Percentiles rank a stretch among this genome's conserved stretches.
These are phyloP conservation scores for Clarireedia sp. DNA, from an alignment of 2,329 filamentous ascomycete genomes.

Conservation along the genomic window DNA sequence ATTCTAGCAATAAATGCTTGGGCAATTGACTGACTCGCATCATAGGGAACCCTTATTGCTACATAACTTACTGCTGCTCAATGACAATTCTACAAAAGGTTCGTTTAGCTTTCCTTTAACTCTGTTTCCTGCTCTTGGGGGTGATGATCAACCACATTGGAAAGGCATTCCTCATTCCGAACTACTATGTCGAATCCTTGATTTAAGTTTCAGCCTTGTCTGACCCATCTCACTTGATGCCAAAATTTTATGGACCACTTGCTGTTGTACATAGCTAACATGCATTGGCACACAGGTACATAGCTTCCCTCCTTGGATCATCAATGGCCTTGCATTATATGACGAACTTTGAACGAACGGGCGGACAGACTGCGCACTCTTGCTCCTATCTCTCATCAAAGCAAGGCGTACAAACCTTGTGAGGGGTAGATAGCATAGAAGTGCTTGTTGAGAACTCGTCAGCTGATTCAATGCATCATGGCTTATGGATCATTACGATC, in stretches of 20 bases:
- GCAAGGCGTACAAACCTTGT: conserved; percentile 35
- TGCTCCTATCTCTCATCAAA: conserved; percentile 30
- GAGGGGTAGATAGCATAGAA: conserved; percentile 28
- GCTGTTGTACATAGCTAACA: conserved; percentile 7
- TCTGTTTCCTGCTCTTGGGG: conserved; percentile 14
- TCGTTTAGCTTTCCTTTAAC: conserved; percentile 17
- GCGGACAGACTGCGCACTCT: conserved; percentile 36
- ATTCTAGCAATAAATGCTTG: not conserved
- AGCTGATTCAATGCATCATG: conserved; percentile 31
- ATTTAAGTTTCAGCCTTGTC: conserved; percentile 39
- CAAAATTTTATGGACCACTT: not conserved
- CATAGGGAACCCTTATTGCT: not conserved
- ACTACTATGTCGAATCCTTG: conserved; percentile 33
- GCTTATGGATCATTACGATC: conserved; percentile 13
- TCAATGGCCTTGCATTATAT: conserved; percentile 24
- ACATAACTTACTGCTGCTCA: not conserved
- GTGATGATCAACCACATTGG: conserved; percentile 31
- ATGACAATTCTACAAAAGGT: conserved; percentile 21
- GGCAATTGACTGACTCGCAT: not conserved
- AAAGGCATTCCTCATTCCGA: conserved; percentile 33
- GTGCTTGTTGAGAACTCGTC: conserved; percentile 38
- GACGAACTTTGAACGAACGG: conserved; percentile 40
- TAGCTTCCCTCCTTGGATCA: conserved; percentile 8
- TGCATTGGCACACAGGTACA: conserved; percentile 26
- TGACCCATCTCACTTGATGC: conserved; percentile 28